phyloP scores from a whole-genome alignment of 306 rosid species.

The Glycine soja region DNA sequence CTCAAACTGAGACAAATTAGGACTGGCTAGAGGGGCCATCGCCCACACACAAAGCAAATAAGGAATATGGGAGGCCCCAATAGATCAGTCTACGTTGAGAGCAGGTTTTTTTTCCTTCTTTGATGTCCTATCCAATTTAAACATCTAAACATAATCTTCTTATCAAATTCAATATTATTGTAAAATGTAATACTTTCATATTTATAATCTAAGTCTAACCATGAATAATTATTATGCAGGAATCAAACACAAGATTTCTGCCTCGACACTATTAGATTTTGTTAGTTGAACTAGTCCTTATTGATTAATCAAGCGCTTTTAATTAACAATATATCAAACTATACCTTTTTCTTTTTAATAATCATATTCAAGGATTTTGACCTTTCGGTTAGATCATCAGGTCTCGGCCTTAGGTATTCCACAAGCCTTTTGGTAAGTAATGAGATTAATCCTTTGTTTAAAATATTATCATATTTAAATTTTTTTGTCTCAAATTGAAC shows the following conservation, averaged over 20 bases:
- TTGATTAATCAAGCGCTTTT: background rate
- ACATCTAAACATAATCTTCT: background rate
- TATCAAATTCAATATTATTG: background rate
- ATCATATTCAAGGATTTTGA: too few relatives aligned
- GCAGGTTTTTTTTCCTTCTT: background rate
- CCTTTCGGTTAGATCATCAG: background rate
- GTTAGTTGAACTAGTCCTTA: background rate
- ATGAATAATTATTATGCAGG: background rate
- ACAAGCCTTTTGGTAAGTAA: too few relatives aligned
- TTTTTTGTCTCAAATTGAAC: too few relatives aligned
- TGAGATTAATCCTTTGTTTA: too few relatives aligned
- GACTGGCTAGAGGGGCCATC: slow-evolving; percentile 22
- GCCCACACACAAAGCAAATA: slow-evolving; percentile 4
- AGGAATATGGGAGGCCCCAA: slow-evolving; percentile 3
- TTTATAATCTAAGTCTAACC: background rate
- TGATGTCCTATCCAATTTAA: background rate
- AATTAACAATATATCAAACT: background rate
- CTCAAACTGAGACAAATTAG: slow-evolving; percentile 21
- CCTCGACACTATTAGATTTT: background rate
- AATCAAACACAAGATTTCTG: background rate
- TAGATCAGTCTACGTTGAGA: background rate
- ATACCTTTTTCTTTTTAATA: too few relatives aligned
- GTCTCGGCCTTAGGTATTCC: too few relatives aligned
- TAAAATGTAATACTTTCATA: background rate
- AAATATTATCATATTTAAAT: too few relatives aligned